phyloP scores from a whole-genome alignment of 192 early-diverging fungal genomes.

The Rhizophlyctis rosea region DNA sequence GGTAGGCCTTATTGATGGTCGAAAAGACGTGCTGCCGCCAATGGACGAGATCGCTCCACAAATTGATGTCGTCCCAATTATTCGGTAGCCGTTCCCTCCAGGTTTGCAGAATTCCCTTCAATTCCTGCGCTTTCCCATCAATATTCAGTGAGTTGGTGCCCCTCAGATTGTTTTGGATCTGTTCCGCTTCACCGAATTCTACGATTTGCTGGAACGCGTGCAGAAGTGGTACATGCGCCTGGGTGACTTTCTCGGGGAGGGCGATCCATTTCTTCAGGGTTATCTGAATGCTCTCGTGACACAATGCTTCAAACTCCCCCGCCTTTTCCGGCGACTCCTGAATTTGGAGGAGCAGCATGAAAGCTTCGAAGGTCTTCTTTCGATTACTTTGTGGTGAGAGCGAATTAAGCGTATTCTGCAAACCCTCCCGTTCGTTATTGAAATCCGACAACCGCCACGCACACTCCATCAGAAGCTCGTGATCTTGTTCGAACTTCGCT shows the following conservation, averaged over 20 bases:
- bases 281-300: constrained; percentile 84
- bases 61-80: constrained; percentile 93
- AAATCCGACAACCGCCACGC: constrained; percentile 96
- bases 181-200: constrained; percentile 88
- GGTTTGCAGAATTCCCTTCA: constrained; percentile 85
- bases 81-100: constrained; percentile 98
- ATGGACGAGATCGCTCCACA: constrained; percentile 97
- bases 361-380: constrained; percentile 84
- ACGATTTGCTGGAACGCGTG: constrained; percentile 96
- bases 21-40: constrained; percentile 98
- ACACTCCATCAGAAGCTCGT: constrained; percentile 84
- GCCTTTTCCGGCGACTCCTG: constrained; percentile 47
- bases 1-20: constrained; percentile 92
- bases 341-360: constrained; percentile 69
- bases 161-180: constrained; percentile 80
- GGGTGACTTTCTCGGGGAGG: constrained; percentile 77
- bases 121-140: constrained; percentile 79
- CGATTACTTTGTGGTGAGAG: constrained; percentile 60
- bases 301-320: constrained; percentile 71
- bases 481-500: constrained; percentile 83
- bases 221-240: constrained; percentile 82
- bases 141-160: constrained; percentile 79
- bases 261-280: constrained; percentile 79
- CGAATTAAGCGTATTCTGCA: constrained; percentile 65
- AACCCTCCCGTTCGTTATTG: constrained; percentile 71